Conservation (phyloP, 257 asterid genomes). For the Solanum chilense region DNA sequence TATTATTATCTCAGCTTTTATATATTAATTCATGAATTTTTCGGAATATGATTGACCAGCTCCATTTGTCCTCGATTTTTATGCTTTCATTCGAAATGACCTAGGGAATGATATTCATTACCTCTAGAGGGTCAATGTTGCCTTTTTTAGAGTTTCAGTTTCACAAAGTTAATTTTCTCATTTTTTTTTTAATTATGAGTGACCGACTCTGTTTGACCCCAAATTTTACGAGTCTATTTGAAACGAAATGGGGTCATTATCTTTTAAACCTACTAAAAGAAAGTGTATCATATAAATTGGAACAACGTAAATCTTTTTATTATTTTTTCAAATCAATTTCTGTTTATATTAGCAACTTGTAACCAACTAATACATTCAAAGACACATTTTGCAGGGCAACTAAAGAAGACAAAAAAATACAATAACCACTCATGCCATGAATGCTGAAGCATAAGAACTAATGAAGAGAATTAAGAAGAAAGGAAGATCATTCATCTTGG, state of each 20-base stretch:
- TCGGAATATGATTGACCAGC: background rate
- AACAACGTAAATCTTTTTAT: background rate
- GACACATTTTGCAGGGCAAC: background rate
- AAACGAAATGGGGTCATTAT: background rate
- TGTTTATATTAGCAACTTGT: background rate
- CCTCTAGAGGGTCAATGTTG: too few relatives aligned
- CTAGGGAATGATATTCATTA: background rate
- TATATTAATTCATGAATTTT: background rate
- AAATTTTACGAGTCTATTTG: background rate
- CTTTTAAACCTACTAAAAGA: background rate
- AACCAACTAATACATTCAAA: background rate
- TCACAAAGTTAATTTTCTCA: background rate
- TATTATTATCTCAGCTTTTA: background rate
- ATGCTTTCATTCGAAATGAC: background rate
- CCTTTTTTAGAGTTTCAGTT: rapidly evolving
- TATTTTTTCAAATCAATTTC: background rate
- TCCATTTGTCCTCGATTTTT: background rate
- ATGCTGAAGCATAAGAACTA: constrained; percentile 24
- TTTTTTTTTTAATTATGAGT: too few relatives aligned
- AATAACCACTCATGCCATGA: background rate
- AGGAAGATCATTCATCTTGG: constrained; percentile 11
- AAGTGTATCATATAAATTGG: background rate
- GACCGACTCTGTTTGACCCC: background rate
- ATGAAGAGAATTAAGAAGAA: constrained; percentile 8
- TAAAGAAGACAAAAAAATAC: background rate